Percentiles rank a stretch among this genome's conserved stretches.
phyloP scores from a whole-genome alignment of 805 yeast genomes.

The Candida insectorum region DNA sequence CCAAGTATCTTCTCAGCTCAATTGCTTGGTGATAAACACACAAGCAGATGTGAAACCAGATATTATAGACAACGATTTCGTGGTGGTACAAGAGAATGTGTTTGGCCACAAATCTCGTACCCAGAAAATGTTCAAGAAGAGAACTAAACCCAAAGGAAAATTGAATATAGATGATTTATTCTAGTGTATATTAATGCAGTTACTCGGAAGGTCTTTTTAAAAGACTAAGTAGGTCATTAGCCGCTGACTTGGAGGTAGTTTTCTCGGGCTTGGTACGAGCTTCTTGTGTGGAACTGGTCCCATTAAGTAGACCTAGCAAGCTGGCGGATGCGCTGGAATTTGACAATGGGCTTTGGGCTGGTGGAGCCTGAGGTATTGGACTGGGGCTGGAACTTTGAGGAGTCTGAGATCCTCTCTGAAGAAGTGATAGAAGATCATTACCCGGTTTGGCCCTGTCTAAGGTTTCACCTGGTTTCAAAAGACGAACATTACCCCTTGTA shows the following conservation, averaged over 20 bases:
- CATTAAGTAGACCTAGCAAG: constrained; percentile 9
- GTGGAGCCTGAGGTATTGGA: not conserved
- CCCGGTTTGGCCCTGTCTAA: constrained; percentile 10
- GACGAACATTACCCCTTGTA: constrained; percentile 17
- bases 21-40: constrained; percentile 7
- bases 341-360: not conserved
- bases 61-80: too few relatives aligned
- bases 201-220: constrained; percentile 19
- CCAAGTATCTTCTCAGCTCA: constrained; percentile 1
- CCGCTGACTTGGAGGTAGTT: constrained; percentile 9
- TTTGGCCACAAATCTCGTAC: too few relatives aligned
- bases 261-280: not conserved
- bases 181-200: too few relatives aligned
- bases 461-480: constrained; percentile 28
- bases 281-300: not conserved
- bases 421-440: constrained; percentile 13
- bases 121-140: too few relatives aligned
- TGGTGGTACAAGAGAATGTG: too few relatives aligned
- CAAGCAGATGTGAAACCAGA: constrained; percentile 3
- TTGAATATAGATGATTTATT: too few relatives aligned
- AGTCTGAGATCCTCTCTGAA: constrained; percentile 1
- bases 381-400: too few relatives aligned
- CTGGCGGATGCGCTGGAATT: constrained; percentile 11
- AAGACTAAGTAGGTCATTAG: constrained; percentile 19
- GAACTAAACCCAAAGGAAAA: not conserved